A percentile compares a stretch with the other conserved stretches of the same genome.
phyloP scores from a whole-genome alignment of 306 rosid genomes.

The Corylus avellana region DNA sequence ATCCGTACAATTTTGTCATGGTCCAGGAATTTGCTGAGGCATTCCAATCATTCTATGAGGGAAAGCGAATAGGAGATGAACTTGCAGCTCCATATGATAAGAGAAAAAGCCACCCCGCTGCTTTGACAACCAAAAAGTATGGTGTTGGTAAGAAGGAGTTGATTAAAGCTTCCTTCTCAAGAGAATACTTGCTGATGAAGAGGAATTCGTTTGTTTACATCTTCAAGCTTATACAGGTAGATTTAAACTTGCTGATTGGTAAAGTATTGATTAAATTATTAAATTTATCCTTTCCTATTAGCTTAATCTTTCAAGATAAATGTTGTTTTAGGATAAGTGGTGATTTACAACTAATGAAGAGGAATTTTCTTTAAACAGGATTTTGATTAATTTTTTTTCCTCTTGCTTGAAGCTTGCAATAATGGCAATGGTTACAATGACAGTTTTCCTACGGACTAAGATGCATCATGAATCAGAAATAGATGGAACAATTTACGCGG shows the following conservation, averaged over 20 bases:
- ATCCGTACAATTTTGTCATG: constrained; percentile 38
- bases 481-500: constrained; percentile 34
- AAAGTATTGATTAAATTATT: too few relatives aligned
- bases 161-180: constrained; percentile 45
- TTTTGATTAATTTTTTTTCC: constrained; percentile 9
- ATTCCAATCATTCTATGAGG: constrained; percentile 41
- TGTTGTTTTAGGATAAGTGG: too few relatives aligned
- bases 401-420: constrained; percentile 29
- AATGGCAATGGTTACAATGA: constrained; percentile 32
- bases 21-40: constrained; percentile 44
- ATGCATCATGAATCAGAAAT: constrained; percentile 35
- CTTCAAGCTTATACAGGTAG: constrained; percentile 42
- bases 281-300: too few relatives aligned
- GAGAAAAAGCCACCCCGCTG: constrained; percentile 45
- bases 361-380: neutral
- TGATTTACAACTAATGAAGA: too few relatives aligned
- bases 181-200: constrained; percentile 48
- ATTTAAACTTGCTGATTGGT: neutral
- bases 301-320: too few relatives aligned
- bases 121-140: constrained; percentile 35
- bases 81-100: constrained; percentile 43
- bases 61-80: constrained; percentile 34
- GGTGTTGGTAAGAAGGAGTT: constrained; percentile 40
- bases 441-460: constrained; percentile 43
- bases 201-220: constrained; percentile 44